Conservation (phyloP, 2,329 filamentous ascomycete species). For the Fusarium sp. region DNA sequence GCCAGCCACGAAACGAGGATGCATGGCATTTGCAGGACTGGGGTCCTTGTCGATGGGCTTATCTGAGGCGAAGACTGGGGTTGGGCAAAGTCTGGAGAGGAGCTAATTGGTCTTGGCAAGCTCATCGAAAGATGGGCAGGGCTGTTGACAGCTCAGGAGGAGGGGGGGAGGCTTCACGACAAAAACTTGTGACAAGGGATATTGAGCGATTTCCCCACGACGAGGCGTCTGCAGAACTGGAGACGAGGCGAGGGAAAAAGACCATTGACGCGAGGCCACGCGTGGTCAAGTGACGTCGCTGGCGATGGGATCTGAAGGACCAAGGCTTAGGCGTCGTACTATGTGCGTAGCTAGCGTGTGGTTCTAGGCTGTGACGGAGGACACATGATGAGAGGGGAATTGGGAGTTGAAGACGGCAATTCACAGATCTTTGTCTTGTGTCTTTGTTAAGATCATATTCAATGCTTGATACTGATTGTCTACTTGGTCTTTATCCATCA, state of each 20-base stretch:
- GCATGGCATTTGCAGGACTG: slow-evolving; percentile 7
- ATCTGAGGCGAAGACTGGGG: not conserved
- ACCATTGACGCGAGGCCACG: slow-evolving; percentile 5
- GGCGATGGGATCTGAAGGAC: not conserved
- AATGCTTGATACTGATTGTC: not conserved
- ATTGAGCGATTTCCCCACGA: slow-evolving; percentile 15
- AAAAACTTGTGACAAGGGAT: not conserved
- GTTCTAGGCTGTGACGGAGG: not conserved
- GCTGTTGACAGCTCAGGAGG: not conserved
- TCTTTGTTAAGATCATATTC: not conserved
- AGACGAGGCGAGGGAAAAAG: slow-evolving; percentile 6
- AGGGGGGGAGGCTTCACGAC: not conserved
- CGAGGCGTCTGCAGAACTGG: not conserved
- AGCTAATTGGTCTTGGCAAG: slow-evolving; percentile 9
- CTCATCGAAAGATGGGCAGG: not conserved
- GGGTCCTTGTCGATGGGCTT: not conserved
- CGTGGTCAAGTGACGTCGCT: slow-evolving; percentile 16
- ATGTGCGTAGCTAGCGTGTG: not conserved
- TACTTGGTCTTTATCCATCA: not conserved
- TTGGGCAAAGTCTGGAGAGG: not conserved
- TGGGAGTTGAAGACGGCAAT: not conserved
- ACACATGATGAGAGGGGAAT: not conserved
- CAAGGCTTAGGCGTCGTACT: not conserved
- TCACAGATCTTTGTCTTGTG: not conserved
- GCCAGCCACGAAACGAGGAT: slow-evolving; percentile 3